Conservation (phyloP, 805 yeast species). For the Schizosaccharomyces pombe region DNA sequence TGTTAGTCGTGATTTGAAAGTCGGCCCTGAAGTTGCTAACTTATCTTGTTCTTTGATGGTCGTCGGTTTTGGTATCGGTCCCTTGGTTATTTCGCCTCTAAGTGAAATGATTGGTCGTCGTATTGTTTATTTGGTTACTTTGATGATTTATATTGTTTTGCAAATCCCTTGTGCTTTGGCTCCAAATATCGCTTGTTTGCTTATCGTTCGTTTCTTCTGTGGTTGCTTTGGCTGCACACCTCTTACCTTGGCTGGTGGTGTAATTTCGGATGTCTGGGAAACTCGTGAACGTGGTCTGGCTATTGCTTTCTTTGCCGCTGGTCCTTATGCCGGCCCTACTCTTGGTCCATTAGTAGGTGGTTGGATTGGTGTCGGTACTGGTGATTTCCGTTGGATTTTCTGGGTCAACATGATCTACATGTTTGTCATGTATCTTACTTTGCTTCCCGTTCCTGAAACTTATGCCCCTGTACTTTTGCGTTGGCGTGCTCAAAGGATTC, state of each 20-base stretch:
- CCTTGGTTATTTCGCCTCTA: conserved; percentile 71
- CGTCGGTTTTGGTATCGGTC: conserved; percentile 68
- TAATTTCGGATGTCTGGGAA: conserved; percentile 74
- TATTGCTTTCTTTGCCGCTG: conserved; percentile 73
- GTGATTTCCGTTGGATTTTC: conserved; percentile 30
- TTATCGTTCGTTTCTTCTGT: conserved; percentile 65
- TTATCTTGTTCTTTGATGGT: conserved; percentile 73
- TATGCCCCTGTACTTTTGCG: conserved; percentile 61
- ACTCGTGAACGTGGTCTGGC: conserved; percentile 64
- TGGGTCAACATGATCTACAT: conserved; percentile 91
- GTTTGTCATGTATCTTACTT: conserved; percentile 54
- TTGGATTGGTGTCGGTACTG: conserved; percentile 49
- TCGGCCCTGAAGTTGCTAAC: conserved; percentile 54
- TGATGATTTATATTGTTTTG: conserved; percentile 50
- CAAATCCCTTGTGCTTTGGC: conserved; percentile 74
- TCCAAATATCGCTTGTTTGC: conserved; percentile 55
- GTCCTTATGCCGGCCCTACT: conserved; percentile 85
- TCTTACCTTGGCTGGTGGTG: conserved; percentile 69
- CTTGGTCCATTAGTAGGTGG: conserved; percentile 77
- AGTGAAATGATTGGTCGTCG: conserved; percentile 70
- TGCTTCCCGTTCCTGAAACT: conserved; percentile 62
- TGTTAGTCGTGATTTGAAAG: conserved; percentile 41
- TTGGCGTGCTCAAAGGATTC: conserved; percentile 37
- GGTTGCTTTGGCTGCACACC: conserved; percentile 76
- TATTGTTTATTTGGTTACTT: conserved; percentile 57